Evolutionary conservation across 768 basidiomycete species (phyloP).

Genomic region (Amanita polypyramis): DNA sequence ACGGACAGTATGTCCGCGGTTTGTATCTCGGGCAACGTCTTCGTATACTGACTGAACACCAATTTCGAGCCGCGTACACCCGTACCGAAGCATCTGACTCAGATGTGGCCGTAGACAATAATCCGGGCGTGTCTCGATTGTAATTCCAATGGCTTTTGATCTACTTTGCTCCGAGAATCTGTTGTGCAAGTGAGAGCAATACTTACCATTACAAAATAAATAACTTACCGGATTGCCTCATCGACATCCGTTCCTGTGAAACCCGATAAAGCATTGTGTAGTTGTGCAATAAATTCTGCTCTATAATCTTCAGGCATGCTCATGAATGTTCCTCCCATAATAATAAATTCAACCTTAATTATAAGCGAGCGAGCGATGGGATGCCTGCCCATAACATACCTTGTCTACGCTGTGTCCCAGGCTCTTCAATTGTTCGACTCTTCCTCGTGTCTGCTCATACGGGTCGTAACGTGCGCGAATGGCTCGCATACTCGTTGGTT

Average conservation of each 20-base stretch:
- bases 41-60: constrained; percentile 99
- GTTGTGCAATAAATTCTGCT: constrained; percentile 84
- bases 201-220: background rate
- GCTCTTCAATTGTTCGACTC: constrained; percentile 91
- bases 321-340: constrained; percentile 99
- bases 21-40: constrained; percentile 97
- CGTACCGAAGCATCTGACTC: constrained; percentile 98
- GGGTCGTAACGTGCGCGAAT: constrained; percentile 93
- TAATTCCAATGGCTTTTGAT: constrained; percentile 98
- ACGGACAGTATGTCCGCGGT: constrained; percentile 96
- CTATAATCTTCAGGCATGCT: constrained; percentile 98
- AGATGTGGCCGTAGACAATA: constrained; percentile 97
- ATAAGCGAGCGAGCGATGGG: background rate
- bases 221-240: constrained; percentile 74
- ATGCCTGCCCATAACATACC: constrained; percentile 29
- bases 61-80: constrained; percentile 96
- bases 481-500: constrained; percentile 98
- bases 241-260: constrained; percentile 91
- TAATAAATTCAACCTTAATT: constrained; percentile 72
- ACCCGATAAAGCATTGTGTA: constrained; percentile 94
- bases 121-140: constrained; percentile 96
- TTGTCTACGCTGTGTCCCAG: constrained; percentile 98
- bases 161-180: constrained; percentile 96
- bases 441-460: constrained; percentile 91
- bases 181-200: background rate